Percentiles rank a stretch among this genome's conserved stretches.
phyloP scores from a whole-genome alignment of 805 yeast species.

The Helenozyma rhizophorensis region DNA sequence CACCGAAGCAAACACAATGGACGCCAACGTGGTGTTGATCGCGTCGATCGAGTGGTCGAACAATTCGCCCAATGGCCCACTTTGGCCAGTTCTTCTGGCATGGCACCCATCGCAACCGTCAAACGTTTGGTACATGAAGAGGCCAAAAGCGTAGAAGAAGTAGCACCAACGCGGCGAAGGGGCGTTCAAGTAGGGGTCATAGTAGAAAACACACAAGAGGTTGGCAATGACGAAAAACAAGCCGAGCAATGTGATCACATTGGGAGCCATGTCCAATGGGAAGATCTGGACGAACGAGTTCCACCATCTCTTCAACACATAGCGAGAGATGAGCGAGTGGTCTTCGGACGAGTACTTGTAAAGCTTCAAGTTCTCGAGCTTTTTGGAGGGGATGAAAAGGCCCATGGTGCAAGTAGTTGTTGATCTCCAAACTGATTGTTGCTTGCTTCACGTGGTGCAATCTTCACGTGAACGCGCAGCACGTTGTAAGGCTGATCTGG shows the following conservation, averaged over 20 bases:
- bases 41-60: slow-evolving; percentile 85
- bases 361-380: slow-evolving; percentile 48
- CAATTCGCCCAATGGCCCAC: slow-evolving; percentile 90
- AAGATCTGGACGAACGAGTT: slow-evolving; percentile 62
- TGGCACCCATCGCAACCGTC: slow-evolving; percentile 96
- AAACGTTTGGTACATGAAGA: slow-evolving; percentile 89
- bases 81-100: slow-evolving; percentile 92
- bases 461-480: no score
- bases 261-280: slow-evolving; percentile 91
- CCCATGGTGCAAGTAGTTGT: slow-evolving; percentile 62
- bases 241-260: slow-evolving; percentile 80
- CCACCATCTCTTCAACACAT: slow-evolving; percentile 82
- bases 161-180: slow-evolving; percentile 74
- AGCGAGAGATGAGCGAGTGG: slow-evolving; percentile 70
- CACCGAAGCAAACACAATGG: slow-evolving; percentile 70
- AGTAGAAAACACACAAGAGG: slow-evolving; percentile 59
- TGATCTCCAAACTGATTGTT: no score
- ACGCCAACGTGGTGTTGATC: slow-evolving; percentile 74
- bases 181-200: slow-evolving; percentile 61
- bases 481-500: no score
- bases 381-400: slow-evolving; percentile 52
- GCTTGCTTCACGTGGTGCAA: no score
- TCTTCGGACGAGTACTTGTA: slow-evolving; percentile 77
- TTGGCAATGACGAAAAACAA: slow-evolving; percentile 66
- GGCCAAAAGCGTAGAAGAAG: slow-evolving; percentile 70